Conservation (phyloP, 192 early-diverging fungal genomes). For the Podila minutissima region DNA sequence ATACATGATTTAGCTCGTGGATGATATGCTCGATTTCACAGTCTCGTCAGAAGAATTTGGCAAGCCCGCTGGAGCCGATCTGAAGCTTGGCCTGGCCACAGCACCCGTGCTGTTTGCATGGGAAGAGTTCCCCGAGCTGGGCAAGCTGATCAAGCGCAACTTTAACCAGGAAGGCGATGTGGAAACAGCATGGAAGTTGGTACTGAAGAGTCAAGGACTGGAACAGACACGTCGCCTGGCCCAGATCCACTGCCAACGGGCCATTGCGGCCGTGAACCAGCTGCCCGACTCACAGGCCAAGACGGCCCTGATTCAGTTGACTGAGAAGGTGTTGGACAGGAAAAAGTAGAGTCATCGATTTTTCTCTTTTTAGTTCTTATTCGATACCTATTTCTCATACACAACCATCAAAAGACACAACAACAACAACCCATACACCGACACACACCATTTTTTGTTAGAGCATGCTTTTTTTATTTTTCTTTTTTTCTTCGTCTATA, state of each 20-base stretch:
- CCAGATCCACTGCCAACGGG: constrained; percentile 75
- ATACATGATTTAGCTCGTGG: constrained; percentile 68
- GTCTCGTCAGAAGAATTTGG: constrained; percentile 79
- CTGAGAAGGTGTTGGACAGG: constrained; percentile 83
- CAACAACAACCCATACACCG: too few relatives aligned
- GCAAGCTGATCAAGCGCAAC: constrained; percentile 86
- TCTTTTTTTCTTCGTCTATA: background rate
- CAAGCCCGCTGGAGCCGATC: constrained; percentile 91
- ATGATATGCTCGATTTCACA: constrained; percentile 94
- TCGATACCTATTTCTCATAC: background rate
- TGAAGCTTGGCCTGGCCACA: constrained; percentile 90
- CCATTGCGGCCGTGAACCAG: constrained; percentile 71
- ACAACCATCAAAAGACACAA: background rate
- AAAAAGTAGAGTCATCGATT: constrained; percentile 64
- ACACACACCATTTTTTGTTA: background rate
- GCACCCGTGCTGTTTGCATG: constrained; percentile 95
- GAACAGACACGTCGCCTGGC: constrained; percentile 81
- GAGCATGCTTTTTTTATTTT: background rate
- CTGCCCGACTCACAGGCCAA: constrained; percentile 81
- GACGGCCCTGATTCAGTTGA: constrained; percentile 81
- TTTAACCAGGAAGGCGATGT: constrained; percentile 84
- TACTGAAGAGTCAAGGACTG: constrained; percentile 83
- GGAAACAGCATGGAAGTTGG: constrained; percentile 76
- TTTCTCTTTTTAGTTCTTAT: background rate
- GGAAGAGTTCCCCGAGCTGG: constrained; percentile 86